These are phyloP conservation scores for Danielia oregonensis DNA, from an alignment of 805 yeast genomes.

Conservation along the genomic window DNA sequence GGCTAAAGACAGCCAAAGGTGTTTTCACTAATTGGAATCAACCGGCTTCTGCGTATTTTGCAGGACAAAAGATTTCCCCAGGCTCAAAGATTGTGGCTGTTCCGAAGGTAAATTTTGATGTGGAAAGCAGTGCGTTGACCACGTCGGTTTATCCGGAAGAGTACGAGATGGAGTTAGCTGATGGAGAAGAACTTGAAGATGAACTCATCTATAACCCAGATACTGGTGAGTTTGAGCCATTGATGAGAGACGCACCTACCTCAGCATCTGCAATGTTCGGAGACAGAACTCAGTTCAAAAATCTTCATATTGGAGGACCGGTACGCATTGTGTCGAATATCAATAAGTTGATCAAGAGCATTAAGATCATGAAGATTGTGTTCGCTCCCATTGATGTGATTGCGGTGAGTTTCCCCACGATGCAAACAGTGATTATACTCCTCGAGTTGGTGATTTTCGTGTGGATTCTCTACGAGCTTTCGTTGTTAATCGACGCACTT, in stretches of 20 bases:
- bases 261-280: conserved; percentile 3
- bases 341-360: conserved; percentile 29
- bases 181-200: conserved; percentile 19
- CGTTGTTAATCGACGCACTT: conserved; percentile 39
- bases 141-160: conserved; percentile 15
- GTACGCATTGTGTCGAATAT: conserved; percentile 19
- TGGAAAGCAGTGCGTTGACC: neutral
- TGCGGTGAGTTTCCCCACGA: conserved; percentile 32
- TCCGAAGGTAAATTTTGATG: too few species aligned
- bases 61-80: conserved; percentile 1
- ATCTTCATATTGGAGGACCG: conserved; percentile 5
- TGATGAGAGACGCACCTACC: conserved; percentile 18
- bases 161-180: conserved; percentile 25
- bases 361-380: conserved; percentile 31
- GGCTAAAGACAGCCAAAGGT: conserved; percentile 15
- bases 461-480: conserved; percentile 41
- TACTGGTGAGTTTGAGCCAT: conserved; percentile 28
- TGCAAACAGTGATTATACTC: conserved; percentile 39
- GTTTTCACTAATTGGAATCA: conserved; percentile 30
- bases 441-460: conserved; percentile 35
- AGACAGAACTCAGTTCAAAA: neutral
- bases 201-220: conserved; percentile 30
- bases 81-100: neutral
- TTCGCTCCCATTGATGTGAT: conserved; percentile 41
- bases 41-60: conserved; percentile 14